A percentile compares a stretch with the other conserved stretches of the same genome.
Conservation (phyloP, 1,284 basidiomycete genomes). For the Heterobasidion irregulare region DNA sequence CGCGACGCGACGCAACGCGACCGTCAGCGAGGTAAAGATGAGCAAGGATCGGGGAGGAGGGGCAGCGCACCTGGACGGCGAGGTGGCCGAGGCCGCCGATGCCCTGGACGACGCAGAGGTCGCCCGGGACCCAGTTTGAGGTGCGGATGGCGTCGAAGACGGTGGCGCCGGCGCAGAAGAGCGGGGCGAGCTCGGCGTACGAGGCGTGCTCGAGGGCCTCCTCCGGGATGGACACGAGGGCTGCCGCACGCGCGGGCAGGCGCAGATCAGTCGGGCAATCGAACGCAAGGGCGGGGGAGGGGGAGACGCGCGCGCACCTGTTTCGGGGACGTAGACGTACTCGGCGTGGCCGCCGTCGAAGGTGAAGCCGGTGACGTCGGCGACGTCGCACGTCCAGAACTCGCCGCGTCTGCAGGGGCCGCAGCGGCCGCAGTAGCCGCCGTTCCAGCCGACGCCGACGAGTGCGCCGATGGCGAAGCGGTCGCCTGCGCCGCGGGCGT, state of each 20-base stretch:
- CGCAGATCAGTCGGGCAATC: no score
- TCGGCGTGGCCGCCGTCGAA: constrained; percentile 14
- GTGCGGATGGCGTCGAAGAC: constrained; percentile 11
- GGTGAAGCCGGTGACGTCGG: constrained; percentile 2
- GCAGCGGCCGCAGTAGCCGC: constrained; percentile 5
- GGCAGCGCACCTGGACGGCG: constrained; percentile 11
- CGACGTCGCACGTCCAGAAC: constrained; percentile 3
- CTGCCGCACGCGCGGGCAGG: constrained; percentile 12
- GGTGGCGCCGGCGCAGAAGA: constrained; percentile 14
- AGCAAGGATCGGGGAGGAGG: neutral
- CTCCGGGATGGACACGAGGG: constrained; percentile 11
- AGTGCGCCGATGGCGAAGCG: constrained; percentile 2
- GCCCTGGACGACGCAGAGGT: constrained; percentile 21
- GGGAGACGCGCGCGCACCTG: neutral
- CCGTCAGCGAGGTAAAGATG: neutral
- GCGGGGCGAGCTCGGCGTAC: constrained; percentile 14
- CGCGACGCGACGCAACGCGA: neutral
- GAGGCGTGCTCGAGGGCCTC: constrained; percentile 10
- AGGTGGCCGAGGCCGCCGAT: constrained; percentile 23
- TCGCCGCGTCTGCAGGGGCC: constrained; percentile 3
- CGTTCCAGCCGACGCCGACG: constrained; percentile 7
- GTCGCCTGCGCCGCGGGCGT: neutral
- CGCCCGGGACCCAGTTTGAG: constrained; percentile 13
- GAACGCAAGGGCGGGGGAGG: no score
- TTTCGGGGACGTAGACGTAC: constrained; percentile 6